These are phyloP conservation scores for Sisymbrium irio DNA, from an alignment of 345 rosid genomes.

Conservation along the genomic window DNA sequence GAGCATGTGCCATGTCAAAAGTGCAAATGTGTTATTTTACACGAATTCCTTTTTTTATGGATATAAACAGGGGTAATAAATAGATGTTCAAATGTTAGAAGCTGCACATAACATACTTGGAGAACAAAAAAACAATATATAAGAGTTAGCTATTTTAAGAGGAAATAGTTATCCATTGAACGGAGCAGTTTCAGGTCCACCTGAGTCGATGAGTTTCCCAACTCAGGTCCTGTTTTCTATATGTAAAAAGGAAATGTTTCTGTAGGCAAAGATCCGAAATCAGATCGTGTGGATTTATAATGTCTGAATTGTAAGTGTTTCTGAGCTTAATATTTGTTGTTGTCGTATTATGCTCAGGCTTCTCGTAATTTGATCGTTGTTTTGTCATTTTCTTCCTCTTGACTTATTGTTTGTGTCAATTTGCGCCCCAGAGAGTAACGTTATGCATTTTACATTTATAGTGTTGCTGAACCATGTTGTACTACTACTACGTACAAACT, in stretches of 20 bases:
- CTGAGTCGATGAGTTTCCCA: neutral
- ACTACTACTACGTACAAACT: neutral
- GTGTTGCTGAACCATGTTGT: neutral
- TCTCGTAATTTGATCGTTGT: neutral
- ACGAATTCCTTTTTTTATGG: too few relatives aligned
- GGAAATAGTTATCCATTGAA: too few relatives aligned
- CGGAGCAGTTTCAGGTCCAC: neutral
- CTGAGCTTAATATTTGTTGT: neutral
- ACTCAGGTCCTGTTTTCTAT: too few relatives aligned
- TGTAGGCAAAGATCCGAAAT: neutral
- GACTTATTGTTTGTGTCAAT: neutral
- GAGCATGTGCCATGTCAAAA: neutral
- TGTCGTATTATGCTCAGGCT: neutral
- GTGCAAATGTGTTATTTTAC: too few relatives aligned
- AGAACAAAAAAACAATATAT: too few relatives aligned
- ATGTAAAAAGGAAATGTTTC: neutral
- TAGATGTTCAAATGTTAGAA: neutral
- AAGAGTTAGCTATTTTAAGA: too few relatives aligned
- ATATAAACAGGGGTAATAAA: neutral
- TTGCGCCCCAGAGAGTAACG: neutral
- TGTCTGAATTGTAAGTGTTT: too few relatives aligned
- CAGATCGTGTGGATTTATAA: too few relatives aligned
- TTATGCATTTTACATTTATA: neutral
- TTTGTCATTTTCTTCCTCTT: neutral
- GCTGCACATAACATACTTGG: neutral